These are phyloP conservation scores for Lipomyces orientalis DNA, from an alignment of 805 yeast genomes.

Conservation along the genomic window DNA sequence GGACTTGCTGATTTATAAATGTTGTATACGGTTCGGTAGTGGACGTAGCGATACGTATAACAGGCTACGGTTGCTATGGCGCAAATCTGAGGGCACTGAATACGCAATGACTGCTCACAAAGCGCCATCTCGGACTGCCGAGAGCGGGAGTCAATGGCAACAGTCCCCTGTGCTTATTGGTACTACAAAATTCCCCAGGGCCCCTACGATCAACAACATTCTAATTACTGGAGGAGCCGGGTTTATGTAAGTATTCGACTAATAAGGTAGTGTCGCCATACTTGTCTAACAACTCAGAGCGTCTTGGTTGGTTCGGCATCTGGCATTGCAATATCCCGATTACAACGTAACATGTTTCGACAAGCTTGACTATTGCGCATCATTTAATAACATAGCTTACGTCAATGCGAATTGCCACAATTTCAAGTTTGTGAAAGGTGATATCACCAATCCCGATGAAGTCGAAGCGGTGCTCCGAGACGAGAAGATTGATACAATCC, in stretches of 20 bases:
- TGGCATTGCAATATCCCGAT: constrained; percentile 44
- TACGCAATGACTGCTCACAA: constrained; percentile 2
- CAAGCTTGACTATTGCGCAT: constrained; percentile 54
- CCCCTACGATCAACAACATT: constrained; percentile 35
- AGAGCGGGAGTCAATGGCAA: constrained; percentile 19
- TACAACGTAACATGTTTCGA: constrained; percentile 54
- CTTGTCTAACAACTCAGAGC: constrained; percentile 44
- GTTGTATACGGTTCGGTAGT: neutral
- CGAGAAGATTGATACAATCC: constrained; percentile 46
- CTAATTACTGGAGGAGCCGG: constrained; percentile 65
- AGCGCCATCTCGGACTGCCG: neutral
- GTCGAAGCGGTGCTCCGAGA: constrained; percentile 39
- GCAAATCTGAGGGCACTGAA: neutral
- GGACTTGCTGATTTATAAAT: neutral
- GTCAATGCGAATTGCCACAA: constrained; percentile 41
- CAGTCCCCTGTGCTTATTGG: constrained; percentile 29
- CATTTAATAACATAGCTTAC: constrained; percentile 44
- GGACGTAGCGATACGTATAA: neutral
- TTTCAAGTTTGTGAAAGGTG: constrained; percentile 46
- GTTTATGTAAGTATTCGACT: constrained; percentile 48
- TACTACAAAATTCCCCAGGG: constrained; percentile 24
- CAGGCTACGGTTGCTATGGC: neutral
- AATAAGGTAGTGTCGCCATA: neutral
- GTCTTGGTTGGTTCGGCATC: constrained; percentile 52
- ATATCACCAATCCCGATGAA: constrained; percentile 45